These are phyloP conservation scores for Yarrowia sp. DNA, from an alignment of 805 yeast species.

Conservation along the genomic window DNA sequence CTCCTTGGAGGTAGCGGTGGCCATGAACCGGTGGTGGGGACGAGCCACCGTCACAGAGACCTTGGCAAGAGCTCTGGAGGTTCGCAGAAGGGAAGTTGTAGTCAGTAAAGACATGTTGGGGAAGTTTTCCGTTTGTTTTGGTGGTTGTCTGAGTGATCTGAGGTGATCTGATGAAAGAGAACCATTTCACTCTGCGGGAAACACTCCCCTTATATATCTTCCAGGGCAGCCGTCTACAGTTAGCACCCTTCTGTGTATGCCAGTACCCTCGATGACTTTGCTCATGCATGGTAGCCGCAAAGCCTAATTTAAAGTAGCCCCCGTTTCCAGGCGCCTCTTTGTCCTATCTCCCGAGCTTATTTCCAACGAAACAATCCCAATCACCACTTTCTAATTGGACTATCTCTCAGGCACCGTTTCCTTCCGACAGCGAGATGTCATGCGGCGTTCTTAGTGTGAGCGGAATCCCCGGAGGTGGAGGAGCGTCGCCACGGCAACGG, in stretches of 20 bases:
- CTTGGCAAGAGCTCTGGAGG: slow-evolving; percentile 14
- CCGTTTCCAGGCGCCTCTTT: not conserved
- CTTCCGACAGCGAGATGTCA: not conserved
- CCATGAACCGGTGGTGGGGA: slow-evolving; percentile 13
- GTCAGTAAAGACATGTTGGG: slow-evolving; percentile 16
- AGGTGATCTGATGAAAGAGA: no score
- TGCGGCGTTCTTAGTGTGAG: slow-evolving; percentile 12
- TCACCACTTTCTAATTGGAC: slow-evolving; percentile 4
- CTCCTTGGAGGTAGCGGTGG: slow-evolving; percentile 9
- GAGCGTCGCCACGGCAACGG: no score
- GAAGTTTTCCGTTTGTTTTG: not conserved
- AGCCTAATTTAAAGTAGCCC: not conserved
- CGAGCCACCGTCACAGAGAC: not conserved
- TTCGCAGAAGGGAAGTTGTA: slow-evolving; percentile 21
- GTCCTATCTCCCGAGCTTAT: not conserved
- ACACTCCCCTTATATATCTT: slow-evolving; percentile 1
- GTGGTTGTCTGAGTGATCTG: not conserved
- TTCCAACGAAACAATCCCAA: no score
- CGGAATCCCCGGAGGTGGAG: no score
- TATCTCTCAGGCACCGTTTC: slow-evolving; percentile 4
- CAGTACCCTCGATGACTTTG: slow-evolving; percentile 7
- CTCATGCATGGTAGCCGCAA: slow-evolving; percentile 23
- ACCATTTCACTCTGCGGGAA: not conserved
- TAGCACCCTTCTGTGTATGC: not conserved
- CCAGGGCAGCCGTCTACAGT: not conserved